phyloP scores from a whole-genome alignment of 2,329 filamentous ascomycete genomes.

The Purpureocillium lavendulum region DNA sequence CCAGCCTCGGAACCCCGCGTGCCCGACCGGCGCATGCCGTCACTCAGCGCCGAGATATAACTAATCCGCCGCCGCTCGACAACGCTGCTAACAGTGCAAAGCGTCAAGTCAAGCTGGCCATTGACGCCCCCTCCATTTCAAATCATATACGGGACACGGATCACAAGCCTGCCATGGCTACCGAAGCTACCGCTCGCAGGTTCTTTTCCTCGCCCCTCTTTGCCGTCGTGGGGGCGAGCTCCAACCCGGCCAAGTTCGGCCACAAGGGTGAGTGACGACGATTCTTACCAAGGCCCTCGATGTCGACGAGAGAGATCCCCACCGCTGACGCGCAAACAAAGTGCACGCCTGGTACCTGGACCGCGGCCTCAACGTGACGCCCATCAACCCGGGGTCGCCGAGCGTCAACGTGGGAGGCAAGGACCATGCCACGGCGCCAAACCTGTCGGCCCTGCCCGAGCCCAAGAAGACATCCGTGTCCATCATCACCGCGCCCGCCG shows the following conservation, averaged over 20 bases:
- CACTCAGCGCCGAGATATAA: too few species aligned
- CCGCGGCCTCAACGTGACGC: conserved; percentile 68
- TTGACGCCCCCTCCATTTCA: conserved; percentile 1
- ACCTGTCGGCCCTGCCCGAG: conserved; percentile 54
- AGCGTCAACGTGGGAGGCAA: conserved; percentile 52
- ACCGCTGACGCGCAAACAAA: background rate
- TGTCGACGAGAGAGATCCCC: too few species aligned
- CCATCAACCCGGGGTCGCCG: conserved; percentile 68
- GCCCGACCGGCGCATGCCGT: background rate
- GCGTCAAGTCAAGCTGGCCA: background rate
- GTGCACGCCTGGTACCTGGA: conserved; percentile 85
- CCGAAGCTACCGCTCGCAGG: conserved; percentile 61
- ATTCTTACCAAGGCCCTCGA: too few species aligned
- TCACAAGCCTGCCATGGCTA: conserved; percentile 38
- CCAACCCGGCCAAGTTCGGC: conserved; percentile 77
- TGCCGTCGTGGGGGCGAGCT: conserved; percentile 84
- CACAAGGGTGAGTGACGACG: conserved; percentile 60
- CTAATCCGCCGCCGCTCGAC: background rate
- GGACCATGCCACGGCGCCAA: conserved; percentile 55
- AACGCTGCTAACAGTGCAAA: too few species aligned
- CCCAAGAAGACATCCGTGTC: conserved; percentile 69
- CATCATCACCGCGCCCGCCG: conserved; percentile 76
- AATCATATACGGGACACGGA: background rate
- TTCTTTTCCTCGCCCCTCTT: conserved; percentile 78
- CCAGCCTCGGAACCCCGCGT: conserved; percentile 1